Conservation (phyloP, 140 eudicot species). For the Bidens hawaiensis region DNA sequence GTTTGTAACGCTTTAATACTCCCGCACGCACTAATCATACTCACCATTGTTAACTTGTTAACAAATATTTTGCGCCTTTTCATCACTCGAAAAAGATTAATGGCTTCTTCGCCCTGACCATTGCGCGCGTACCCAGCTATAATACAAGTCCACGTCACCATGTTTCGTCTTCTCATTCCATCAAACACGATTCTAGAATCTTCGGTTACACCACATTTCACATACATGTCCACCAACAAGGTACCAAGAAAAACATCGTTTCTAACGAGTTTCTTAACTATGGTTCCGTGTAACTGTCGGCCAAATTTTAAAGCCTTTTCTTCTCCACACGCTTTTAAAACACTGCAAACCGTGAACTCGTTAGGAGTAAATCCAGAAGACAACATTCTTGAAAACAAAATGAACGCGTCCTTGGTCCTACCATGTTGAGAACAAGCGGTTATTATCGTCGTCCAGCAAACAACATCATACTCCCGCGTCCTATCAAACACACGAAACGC, state of each 20-base stretch:
- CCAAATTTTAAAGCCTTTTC: slow-evolving; percentile 64
- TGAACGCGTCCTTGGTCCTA: slow-evolving; percentile 47
- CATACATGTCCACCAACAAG: slow-evolving; percentile 79
- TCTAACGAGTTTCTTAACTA: slow-evolving; percentile 48
- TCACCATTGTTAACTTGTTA: slow-evolving; percentile 69
- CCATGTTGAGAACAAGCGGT: slow-evolving; percentile 75
- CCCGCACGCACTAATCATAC: slow-evolving; percentile 80
- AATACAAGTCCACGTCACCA: slow-evolving; percentile 81
- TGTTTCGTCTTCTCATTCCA: slow-evolving; percentile 74
- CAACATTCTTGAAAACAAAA: slow-evolving; percentile 50
- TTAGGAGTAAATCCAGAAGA: slow-evolving; percentile 55
- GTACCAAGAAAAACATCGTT: slow-evolving; percentile 67
- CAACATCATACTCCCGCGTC: slow-evolving; percentile 60
- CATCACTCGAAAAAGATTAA: slow-evolving; percentile 63
- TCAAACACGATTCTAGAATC: slow-evolving; percentile 61
- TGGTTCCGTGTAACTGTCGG: slow-evolving; percentile 57
- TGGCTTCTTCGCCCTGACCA: slow-evolving; percentile 62
- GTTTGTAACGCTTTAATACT: slow-evolving; percentile 41
- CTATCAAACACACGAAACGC: slow-evolving; percentile 51
- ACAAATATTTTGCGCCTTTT: slow-evolving; percentile 54
- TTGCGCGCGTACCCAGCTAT: slow-evolving; percentile 89
- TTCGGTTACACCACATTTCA: slow-evolving; percentile 69
- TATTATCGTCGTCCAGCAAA: slow-evolving; percentile 80
- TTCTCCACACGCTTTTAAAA: slow-evolving; percentile 80
- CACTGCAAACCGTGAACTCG: slow-evolving; percentile 73